These are phyloP conservation scores for Aphanomyces astaci DNA, from an alignment of 352 stramenopile species.

Conservation along the genomic window DNA sequence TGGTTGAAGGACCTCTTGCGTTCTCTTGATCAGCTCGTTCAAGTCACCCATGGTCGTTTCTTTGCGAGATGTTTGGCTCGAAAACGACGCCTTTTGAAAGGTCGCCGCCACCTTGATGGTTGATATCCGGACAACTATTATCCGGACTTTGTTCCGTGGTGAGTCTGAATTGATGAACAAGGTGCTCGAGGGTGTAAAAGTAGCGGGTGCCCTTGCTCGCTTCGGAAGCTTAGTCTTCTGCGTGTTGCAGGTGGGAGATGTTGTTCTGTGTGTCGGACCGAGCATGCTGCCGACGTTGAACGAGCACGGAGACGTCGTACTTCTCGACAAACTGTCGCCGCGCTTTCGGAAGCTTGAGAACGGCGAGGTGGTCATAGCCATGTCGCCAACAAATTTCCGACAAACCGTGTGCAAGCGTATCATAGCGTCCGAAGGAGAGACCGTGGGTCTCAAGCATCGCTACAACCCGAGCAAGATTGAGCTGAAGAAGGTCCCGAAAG, in stretches of 20 bases:
- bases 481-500: conserved; percentile 55
- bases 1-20: conserved; percentile 76
- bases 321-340: conserved; percentile 84
- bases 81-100: background rate
- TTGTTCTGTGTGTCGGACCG: conserved; percentile 81
- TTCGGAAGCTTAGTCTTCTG: conserved; percentile 70
- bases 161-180: background rate
- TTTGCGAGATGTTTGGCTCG: no score
- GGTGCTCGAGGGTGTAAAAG: conserved; percentile 3
- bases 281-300: conserved; percentile 89
- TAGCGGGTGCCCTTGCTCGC: conserved; percentile 35
- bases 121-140: conserved; percentile 19
- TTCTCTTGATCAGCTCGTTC: conserved; percentile 52
- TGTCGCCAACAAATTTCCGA: conserved; percentile 73
- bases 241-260: conserved; percentile 57
- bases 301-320: conserved; percentile 81
- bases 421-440: conserved; percentile 74
- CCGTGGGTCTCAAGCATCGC: conserved; percentile 44
- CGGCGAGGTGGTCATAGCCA: conserved; percentile 84
- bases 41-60: conserved; percentile 15
- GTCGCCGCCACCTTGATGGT: no score
- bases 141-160: background rate
- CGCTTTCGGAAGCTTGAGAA: conserved; percentile 48
- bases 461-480: conserved; percentile 22
- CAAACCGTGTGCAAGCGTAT: conserved; percentile 88